These are phyloP conservation scores for Exophiala sp. DNA, from an alignment of 2,329 filamentous ascomycete genomes.

Conservation along the genomic window DNA sequence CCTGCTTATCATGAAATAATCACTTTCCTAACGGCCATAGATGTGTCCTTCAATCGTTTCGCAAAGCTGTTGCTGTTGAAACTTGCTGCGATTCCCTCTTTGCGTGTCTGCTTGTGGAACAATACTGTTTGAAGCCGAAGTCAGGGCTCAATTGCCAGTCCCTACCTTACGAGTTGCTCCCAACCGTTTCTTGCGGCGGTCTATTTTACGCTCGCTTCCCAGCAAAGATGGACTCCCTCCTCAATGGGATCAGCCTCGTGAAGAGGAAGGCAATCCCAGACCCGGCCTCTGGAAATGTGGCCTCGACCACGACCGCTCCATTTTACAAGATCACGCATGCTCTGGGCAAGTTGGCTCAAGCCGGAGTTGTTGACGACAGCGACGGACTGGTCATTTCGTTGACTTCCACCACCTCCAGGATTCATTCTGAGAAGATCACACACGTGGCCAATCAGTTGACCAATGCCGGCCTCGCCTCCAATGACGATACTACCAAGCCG, in stretches of 20 bases:
- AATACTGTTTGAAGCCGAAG: too few species aligned
- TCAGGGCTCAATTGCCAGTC: too few species aligned
- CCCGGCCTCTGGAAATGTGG: background rate
- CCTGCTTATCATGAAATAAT: too few species aligned
- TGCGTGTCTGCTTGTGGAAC: too few species aligned
- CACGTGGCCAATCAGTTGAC: constrained; percentile 13
- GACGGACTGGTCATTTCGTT: constrained; percentile 5
- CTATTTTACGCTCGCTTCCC: too few species aligned
- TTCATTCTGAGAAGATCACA: constrained; percentile 15
- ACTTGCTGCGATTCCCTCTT: too few species aligned
- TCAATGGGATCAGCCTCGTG: constrained; percentile 6
- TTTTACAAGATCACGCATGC: constrained; percentile 16
- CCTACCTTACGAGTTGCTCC: too few species aligned
- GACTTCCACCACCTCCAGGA: constrained; percentile 7
- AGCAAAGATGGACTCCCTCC: constrained; percentile 17
- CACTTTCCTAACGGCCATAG: too few species aligned
- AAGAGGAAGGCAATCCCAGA: constrained; percentile 7
- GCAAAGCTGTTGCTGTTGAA: too few species aligned
- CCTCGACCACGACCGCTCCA: constrained; percentile 7
- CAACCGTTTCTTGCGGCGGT: too few species aligned
- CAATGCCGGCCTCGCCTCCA: constrained; percentile 14
- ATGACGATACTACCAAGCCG: background rate
- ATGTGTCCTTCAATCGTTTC: too few species aligned
- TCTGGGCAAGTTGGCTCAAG: constrained; percentile 16
- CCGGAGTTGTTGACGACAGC: constrained; percentile 15